A percentile compares a stretch with the other conserved stretches of the same genome.
Conservation (phyloP, 352 stramenopile genomes). For the Phytophthora ramorum region DNA sequence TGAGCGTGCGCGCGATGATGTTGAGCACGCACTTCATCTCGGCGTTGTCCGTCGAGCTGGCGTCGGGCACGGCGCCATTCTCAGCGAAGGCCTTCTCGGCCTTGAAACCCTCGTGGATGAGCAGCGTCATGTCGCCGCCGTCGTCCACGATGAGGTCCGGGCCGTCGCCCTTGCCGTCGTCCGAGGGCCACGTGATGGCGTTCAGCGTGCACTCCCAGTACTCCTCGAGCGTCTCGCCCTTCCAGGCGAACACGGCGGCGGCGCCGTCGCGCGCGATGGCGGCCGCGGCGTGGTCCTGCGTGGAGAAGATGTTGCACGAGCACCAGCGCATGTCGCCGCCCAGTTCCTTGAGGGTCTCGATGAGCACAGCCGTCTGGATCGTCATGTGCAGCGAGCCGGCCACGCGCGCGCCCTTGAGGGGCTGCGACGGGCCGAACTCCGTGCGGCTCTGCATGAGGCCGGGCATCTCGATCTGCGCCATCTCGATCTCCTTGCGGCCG, state of each 20-base stretch:
- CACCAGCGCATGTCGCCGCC: conserved; percentile 98
- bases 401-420: conserved; percentile 92
- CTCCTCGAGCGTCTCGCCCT: conserved; percentile 98
- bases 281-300: conserved; percentile 97
- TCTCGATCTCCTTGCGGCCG: conserved; percentile 98
- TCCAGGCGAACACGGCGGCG: conserved; percentile 98
- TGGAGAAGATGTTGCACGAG: conserved; percentile 99
- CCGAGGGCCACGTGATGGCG: conserved; percentile 96
- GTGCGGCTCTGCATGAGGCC: conserved; percentile 97
- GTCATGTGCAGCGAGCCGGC: conserved; percentile 99
- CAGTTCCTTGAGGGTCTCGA: conserved; percentile 97
- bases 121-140: conserved; percentile 98
- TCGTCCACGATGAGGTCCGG: conserved; percentile 99
- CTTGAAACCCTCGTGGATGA: conserved; percentile 99
- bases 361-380: conserved; percentile 99
- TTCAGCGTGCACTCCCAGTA: conserved; percentile 99
- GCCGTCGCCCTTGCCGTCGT: conserved; percentile 97
- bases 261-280: conserved; percentile 96
- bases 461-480: conserved; percentile 99
- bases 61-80: conserved; percentile 94
- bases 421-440: conserved; percentile 91
- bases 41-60: conserved; percentile 95
- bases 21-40: conserved; percentile 99
- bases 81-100: conserved; percentile 95
- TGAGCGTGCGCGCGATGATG: conserved; percentile 95